Evolutionary conservation across 768 basidiomycete genomes (phyloP), one percentile per base, ranked within the genome.

Genomic region (Obba rivulosa): DNA sequence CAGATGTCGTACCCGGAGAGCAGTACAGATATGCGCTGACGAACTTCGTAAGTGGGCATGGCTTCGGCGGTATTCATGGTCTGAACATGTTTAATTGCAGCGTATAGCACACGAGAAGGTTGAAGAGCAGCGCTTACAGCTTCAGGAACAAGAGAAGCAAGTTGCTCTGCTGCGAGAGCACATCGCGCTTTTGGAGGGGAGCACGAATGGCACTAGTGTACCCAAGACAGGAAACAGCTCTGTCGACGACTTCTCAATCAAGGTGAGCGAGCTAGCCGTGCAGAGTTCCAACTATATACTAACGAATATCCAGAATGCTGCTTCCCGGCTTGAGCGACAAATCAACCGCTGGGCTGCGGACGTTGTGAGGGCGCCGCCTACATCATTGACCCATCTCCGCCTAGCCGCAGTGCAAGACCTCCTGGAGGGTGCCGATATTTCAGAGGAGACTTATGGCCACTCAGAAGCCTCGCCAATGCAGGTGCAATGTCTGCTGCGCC

Each of bases 341-440:
- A 81, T 93, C 62, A 93, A 93, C 62, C 80, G 90, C 57, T 93
- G 88, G 88, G 88, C 89, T 3, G 84, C 86, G 41, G 87, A 90
- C 42, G 70, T 82, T 57, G 74, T 87, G 14, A 78, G 79, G 23
- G 61, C 63, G 16, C 81, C 81, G 5, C 82, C 80, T 11, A 70
- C 69, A 0, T 69, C 76, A 8, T 68, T 84, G 21, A 71, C 71
- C 9, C 67, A 69, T 10, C 65, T 89, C 34, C 81, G 76, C 57
- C 66, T 75, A 3, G 82, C 86, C 0, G 73, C 81, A 10, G 66
- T 88, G 34, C 61, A 60, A 25, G 87, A 88, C 53, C 66, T 89
- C 50, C 70, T 74, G 41, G 73, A 74, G 28, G 28, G 28, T 31
- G 28, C 13, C 28, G 28, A 31, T 13, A 13, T 31, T 13, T 5